A percentile compares a stretch with the other conserved stretches of the same genome.
Evolutionary conservation across 2,329 filamentous ascomycete genomes (phyloP).

Genomic region (Alternaria sp.): DNA sequence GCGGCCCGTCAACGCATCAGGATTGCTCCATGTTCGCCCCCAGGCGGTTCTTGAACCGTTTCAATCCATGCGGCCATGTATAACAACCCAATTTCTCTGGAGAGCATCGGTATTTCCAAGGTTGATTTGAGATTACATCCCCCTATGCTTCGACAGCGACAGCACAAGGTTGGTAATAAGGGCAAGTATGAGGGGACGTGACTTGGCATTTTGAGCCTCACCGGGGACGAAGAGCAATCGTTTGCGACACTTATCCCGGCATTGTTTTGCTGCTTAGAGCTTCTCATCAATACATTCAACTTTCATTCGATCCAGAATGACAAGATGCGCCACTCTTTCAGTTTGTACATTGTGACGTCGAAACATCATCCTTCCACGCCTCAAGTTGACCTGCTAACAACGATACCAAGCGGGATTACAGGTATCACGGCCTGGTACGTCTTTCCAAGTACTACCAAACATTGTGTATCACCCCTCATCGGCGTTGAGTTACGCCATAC

Average conservation of each 20-base stretch:
- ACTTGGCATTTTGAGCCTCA: background rate
- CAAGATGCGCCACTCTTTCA: background rate
- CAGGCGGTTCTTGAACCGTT: background rate
- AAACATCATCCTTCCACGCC: background rate
- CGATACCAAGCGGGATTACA: background rate
- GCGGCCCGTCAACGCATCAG: background rate
- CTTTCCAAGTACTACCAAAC: background rate
- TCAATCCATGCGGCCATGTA: background rate
- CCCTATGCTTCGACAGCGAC: background rate
- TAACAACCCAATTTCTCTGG: background rate
- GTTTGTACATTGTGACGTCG: background rate
- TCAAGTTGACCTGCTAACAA: background rate
- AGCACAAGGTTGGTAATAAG: background rate
- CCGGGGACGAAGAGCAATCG: background rate
- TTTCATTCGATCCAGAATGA: background rate
- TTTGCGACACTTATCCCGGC: background rate
- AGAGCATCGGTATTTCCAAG: background rate
- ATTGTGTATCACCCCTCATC: background rate
- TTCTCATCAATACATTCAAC: background rate
- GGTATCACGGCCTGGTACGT: background rate
- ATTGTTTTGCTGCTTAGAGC: background rate
- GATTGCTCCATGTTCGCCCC: background rate
- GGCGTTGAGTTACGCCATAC: background rate
- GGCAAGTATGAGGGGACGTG: background rate
- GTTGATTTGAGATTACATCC: background rate